Evolutionary conservation across 345 rosid genomes (phyloP), one percentile per base, ranked within the genome.

Genomic region (Odontarrhena argentea): DNA sequence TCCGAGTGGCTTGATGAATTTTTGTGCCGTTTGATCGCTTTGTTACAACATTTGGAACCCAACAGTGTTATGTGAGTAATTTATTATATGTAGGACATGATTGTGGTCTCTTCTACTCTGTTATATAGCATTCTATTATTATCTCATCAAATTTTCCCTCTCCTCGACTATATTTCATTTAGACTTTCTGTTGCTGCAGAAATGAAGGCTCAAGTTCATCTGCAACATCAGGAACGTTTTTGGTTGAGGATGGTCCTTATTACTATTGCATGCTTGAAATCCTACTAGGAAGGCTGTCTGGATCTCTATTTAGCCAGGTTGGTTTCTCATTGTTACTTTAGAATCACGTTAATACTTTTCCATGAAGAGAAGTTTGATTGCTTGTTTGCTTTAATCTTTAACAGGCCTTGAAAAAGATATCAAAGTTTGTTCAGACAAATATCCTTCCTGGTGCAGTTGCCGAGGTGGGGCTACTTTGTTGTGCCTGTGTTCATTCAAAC

Each of bases 391-490:
- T 42, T 55, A 47, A 61, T 69, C 55, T 24, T 48, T 69, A 50
- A 75, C 86, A 94, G 99, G 99, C 96, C 63, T 78, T 94, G 82
- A 88, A 81, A 83, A 91, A 91, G 80, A 88, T 94, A 74, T 83
- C 99, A 38, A 94, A 94, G 81, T 94, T 94, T 79, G 96, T 94
- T 36, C 78, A 74, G 76, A 81, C 92, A 72, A 94, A 83, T 76
- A 88, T 94, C 80, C 99, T 94, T 77, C 99, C 97, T 55, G 99
- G 99, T 69, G 97, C 99, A 74, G 76, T 94, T 78, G 97, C 99
- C 6, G 99, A 94, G 83, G 96, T 94, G 67, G 99, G 99, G 74
- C 80, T 88, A 73, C 99, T 94, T 80, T 91, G 97, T 70, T 87
- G 99, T 80, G 97, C 99, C 47, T 91, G 95, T 79, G 85, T 94